Percentiles rank a stretch among this genome's conserved stretches.
Conservation (phyloP, 768 basidiomycete genomes). For the Boletus coccyginus region DNA sequence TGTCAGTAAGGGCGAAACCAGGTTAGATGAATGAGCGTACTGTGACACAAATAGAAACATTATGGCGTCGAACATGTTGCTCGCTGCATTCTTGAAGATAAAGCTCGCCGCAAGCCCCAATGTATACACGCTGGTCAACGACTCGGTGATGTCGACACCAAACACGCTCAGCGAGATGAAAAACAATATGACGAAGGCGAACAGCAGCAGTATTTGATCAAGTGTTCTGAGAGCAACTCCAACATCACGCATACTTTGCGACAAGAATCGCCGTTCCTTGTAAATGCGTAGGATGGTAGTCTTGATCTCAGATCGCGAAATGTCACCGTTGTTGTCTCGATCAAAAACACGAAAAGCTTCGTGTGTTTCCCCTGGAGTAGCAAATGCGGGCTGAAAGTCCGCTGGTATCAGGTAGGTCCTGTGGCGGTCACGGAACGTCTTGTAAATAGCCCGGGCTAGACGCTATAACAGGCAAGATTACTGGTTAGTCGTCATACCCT, state of each 20-base stretch:
- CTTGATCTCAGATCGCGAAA: conserved; percentile 76
- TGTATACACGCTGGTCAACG: conserved; percentile 71
- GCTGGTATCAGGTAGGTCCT: conserved; percentile 60
- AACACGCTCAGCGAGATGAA: conserved; percentile 75
- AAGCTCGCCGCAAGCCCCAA: conserved; percentile 74
- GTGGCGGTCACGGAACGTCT: conserved; percentile 51
- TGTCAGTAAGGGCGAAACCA: conserved; percentile 4
- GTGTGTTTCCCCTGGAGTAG: conserved; percentile 51
- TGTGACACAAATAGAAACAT: conserved; percentile 84
- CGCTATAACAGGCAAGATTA: conserved; percentile 38
- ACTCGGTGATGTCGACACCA: conserved; percentile 60
- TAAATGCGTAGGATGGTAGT: conserved; percentile 64
- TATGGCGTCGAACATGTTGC: conserved; percentile 72
- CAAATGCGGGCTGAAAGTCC: conserved; percentile 71
- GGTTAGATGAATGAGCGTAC: conserved; percentile 41
- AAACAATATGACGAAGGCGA: conserved; percentile 63
- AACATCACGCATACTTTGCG: conserved; percentile 75
- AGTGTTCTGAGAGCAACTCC: conserved; percentile 63
- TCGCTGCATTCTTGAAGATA: conserved; percentile 74
- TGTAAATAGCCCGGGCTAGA: conserved; percentile 66
- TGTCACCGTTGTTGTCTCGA: conserved; percentile 72
- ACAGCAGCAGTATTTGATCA: conserved; percentile 58
- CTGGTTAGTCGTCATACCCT: not conserved
- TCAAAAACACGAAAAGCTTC: conserved; percentile 76
- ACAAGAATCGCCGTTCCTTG: conserved; percentile 75